A percentile compares a stretch with the other conserved stretches of the same genome.
Conservation (phyloP, 768 basidiomycete species). For the Lactarius psammicola region DNA sequence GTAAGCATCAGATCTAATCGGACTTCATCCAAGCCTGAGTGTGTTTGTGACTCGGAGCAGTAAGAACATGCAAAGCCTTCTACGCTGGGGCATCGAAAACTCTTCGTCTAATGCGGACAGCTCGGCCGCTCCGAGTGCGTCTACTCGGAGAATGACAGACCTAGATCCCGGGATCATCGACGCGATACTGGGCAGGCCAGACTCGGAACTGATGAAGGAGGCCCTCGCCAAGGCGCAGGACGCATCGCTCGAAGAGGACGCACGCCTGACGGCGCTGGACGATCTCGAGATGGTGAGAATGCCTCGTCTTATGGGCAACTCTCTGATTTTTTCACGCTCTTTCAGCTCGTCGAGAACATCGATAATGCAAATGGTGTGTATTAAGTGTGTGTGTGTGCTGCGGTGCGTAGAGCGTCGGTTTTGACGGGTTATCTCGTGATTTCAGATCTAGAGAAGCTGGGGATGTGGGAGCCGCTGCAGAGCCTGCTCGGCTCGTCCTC, state of each 20-base stretch:
- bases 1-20: slow-evolving; percentile 19
- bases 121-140: slow-evolving; percentile 37
- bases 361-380: slow-evolving; percentile 83
- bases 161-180: slow-evolving; percentile 86
- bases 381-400: neutral
- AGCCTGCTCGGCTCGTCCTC: slow-evolving; percentile 58
- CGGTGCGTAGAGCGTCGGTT: neutral
- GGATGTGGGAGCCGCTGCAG: slow-evolving; percentile 79
- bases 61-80: slow-evolving; percentile 61
- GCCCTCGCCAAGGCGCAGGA: slow-evolving; percentile 65
- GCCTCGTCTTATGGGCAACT: neutral
- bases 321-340: neutral
- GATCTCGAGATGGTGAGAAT: slow-evolving; percentile 78
- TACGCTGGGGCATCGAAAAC: slow-evolving; percentile 82
- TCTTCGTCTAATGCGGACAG: slow-evolving; percentile 42
- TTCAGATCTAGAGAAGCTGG: slow-evolving; percentile 69
- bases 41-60: too few species aligned
- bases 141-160: slow-evolving; percentile 40
- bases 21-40: too few species aligned
- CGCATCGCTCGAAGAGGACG: slow-evolving; percentile 49
- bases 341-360: slow-evolving; percentile 86
- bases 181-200: slow-evolving; percentile 78
- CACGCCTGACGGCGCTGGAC: slow-evolving; percentile 69
- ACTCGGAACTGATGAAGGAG: slow-evolving; percentile 82
- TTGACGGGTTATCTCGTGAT: neutral